phyloP scores from a whole-genome alignment of 495 filamentous ascomycete genomes.

The Hypoxylon intermedium region DNA sequence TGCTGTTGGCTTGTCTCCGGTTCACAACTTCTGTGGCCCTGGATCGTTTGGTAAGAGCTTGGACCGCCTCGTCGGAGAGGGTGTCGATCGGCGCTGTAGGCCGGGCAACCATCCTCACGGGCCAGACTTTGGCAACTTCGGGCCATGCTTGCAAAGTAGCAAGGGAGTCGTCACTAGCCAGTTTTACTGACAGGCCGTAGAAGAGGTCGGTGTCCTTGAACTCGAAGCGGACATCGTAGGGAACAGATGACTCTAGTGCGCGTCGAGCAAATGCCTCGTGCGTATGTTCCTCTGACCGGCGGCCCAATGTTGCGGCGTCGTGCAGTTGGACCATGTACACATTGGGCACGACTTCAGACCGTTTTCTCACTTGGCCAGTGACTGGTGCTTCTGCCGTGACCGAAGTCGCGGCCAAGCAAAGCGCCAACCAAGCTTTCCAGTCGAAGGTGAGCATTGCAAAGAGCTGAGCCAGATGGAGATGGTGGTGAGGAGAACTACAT shows the following conservation, averaged over 20 bases:
- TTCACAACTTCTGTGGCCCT: neutral
- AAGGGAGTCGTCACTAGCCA: neutral
- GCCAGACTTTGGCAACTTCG: constrained; percentile 7
- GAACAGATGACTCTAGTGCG: neutral
- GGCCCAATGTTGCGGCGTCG: neutral
- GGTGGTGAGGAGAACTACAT: neutral
- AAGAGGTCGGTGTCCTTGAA: constrained; percentile 12
- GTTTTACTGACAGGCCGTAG: constrained; percentile 6
- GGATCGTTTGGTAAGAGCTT: neutral
- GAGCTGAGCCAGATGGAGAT: neutral
- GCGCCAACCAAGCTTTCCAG: neutral
- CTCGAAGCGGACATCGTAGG: constrained; percentile 2
- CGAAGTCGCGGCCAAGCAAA: neutral
- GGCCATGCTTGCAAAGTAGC: neutral
- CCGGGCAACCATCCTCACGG: constrained; percentile 4
- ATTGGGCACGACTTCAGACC: neutral
- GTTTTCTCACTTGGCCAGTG: neutral
- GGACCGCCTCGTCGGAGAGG: neutral
- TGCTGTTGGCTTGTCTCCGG: neutral
- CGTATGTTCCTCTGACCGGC: constrained; percentile 1
- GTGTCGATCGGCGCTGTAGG: neutral
- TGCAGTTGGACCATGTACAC: neutral
- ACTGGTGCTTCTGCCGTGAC: neutral
- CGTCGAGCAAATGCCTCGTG: constrained; percentile 1
- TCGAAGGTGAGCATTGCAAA: neutral